These are phyloP conservation scores for Didymosphaeria variabile DNA, from an alignment of 2,329 filamentous ascomycete genomes.

Conservation along the genomic window DNA sequence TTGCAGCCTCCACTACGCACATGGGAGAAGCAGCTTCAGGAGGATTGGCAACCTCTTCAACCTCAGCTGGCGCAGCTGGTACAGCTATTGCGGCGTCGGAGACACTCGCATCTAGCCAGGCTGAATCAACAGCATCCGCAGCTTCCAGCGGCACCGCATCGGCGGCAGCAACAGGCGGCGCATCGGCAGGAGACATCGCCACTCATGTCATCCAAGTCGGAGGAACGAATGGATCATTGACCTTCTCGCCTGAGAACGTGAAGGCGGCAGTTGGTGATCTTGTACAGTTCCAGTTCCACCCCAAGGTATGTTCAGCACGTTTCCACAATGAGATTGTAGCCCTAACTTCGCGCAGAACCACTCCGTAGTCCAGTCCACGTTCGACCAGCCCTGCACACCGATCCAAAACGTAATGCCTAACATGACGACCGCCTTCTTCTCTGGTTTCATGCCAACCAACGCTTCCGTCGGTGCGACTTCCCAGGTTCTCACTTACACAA, in stretches of 20 bases:
- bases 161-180: slow-evolving; percentile 16
- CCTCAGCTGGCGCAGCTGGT: slow-evolving; percentile 18
- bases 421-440: slow-evolving; percentile 67
- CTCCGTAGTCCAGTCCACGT: slow-evolving; percentile 80
- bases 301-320: slow-evolving; percentile 47
- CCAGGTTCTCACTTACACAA: slow-evolving; percentile 72
- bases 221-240: slow-evolving; percentile 62
- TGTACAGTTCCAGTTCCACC: slow-evolving; percentile 63
- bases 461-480: slow-evolving; percentile 29
- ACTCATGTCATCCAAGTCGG: slow-evolving; percentile 72
- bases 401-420: slow-evolving; percentile 57
- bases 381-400: slow-evolving; percentile 74
- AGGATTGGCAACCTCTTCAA: slow-evolving; percentile 11
- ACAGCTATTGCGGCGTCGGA: slow-evolving; percentile 32
- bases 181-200: slow-evolving; percentile 30
- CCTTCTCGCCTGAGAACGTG: slow-evolving; percentile 73
- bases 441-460: slow-evolving; percentile 70
- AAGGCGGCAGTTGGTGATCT: slow-evolving; percentile 67
- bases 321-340: neutral
- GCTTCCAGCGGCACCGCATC: slow-evolving; percentile 16
- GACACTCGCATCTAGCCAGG: slow-evolving; percentile 19
- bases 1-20: slow-evolving; percentile 37
- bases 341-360: slow-evolving; percentile 65
- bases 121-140: slow-evolving; percentile 13
- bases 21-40: slow-evolving; percentile 17